Base-by-base conservation (phyloP, 1,284 basidiomycete species). In the Ganoderma sinense region DNA sequence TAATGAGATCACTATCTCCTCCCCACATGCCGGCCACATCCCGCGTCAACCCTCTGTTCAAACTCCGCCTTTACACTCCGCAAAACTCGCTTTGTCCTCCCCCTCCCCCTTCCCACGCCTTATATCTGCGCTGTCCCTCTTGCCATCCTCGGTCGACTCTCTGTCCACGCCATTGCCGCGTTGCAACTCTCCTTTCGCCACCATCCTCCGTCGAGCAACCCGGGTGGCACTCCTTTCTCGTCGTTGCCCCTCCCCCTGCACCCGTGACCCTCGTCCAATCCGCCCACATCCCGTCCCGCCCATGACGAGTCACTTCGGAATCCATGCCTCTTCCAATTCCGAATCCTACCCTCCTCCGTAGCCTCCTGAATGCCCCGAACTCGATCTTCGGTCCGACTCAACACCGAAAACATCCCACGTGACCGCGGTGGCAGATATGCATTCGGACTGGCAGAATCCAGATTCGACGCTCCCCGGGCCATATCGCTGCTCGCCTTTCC, bases 161-260 rank as follows among this genome's bases (percentile, higher is more conserved):
- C 72, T 36, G 55, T 31, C 67, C 72, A 73, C 72, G 69, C 72
- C 72, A 60, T 53, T 31, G 55, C 72, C 72, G 62, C 72, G 72
- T 73, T 70, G 65, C 33, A 26, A 29, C 61, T 63, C 64, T 66
- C 58, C 64, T 56, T 62, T 62, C 43, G 43, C 41, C 64, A 39
- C 39, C 39, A 23, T 51, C 48, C 23, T 23, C 48, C 29, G 26
- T 55, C 29, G 53, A 56, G 53, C 53, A 56, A 56, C 59, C 23
- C 23, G 48, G 53, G 23, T 53, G 31, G 48, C 66, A 64, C 53
- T 20, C 63, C 64, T 43, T 41, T 62, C 31, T 39, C 20, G 45
- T 23, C n/a, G 48, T 59, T 36, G 36, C 31, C 62, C 59, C 61
- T 41, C 64, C 36, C 14, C 56, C n/a, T 33, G 53, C 41, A 63